Percentiles rank a stretch among this genome's conserved stretches.
Evolutionary conservation across 1,139 yeast genomes (phyloP).

Genomic region (Candida pseudoviswanathii): DNA sequence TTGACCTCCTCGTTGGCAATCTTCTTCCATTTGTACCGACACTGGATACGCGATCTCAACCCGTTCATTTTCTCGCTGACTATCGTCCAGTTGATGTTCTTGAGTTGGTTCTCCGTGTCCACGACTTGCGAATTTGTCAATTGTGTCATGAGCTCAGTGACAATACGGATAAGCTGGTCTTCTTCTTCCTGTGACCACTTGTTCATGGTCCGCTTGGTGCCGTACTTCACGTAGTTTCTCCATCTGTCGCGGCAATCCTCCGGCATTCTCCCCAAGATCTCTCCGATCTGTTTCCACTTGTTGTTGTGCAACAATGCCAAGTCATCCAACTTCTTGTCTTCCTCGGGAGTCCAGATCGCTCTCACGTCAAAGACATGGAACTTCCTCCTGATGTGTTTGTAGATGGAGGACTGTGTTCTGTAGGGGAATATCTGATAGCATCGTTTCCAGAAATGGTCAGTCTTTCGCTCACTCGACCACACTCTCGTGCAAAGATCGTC

Average conservation of each 20-base stretch:
- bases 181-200: constrained; percentile 85
- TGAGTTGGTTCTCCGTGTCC: constrained; percentile 4
- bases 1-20: constrained; percentile 61
- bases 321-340: constrained; percentile 66
- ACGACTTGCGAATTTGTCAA: constrained; percentile 21
- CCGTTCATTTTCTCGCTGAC: constrained; percentile 92
- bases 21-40: constrained; percentile 94
- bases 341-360: constrained; percentile 86
- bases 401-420: constrained; percentile 83
- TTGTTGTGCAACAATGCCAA: constrained; percentile 71
- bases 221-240: constrained; percentile 94
- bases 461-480: constrained; percentile 83
- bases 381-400: constrained; percentile 87
- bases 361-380: constrained; percentile 85
- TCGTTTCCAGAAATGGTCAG: constrained; percentile 88
- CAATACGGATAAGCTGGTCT: constrained; percentile 55
- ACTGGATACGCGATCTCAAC: constrained; percentile 83
- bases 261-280: constrained; percentile 85
- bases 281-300: constrained; percentile 85
- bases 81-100: constrained; percentile 77
- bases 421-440: constrained; percentile 77
- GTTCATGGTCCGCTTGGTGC: constrained; percentile 67
- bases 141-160: constrained; percentile 39
- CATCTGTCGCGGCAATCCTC: constrained; percentile 96
- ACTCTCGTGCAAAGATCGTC: constrained; percentile 77